A percentile compares a stretch with the other conserved stretches of the same genome.
These are phyloP conservation scores for Aspergillus novofumigatus DNA, from an alignment of 2,329 filamentous ascomycete species.

Conservation along the genomic window DNA sequence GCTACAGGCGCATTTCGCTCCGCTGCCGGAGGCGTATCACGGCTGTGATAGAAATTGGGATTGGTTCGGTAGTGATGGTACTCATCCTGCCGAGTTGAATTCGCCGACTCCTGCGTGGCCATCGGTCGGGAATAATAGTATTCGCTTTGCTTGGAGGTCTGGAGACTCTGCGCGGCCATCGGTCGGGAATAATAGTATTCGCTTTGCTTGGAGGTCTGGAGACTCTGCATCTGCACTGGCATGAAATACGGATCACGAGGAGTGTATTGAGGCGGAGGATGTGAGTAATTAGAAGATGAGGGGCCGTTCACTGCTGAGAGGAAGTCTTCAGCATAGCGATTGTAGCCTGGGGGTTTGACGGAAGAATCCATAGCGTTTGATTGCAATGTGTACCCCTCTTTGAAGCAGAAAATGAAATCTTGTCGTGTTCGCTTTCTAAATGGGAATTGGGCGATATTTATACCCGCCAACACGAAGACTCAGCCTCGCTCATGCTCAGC, in stretches of 20 bases:
- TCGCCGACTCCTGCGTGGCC: neutral
- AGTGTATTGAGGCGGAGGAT: neutral
- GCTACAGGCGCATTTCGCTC: neutral
- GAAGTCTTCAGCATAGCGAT: neutral
- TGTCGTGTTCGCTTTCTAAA: too few species aligned
- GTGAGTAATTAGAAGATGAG: neutral
- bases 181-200: neutral
- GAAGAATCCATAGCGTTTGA: neutral
- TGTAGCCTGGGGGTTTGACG: neutral
- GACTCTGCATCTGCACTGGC: rapidly evolving
- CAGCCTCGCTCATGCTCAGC: neutral
- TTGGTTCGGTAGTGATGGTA: neutral
- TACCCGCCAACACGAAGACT: neutral
- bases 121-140: neutral
- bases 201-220: neutral
- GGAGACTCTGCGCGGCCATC: neutral
- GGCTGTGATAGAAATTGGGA: neutral
- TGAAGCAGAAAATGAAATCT: neutral
- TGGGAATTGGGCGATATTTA: neutral
- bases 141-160: neutral
- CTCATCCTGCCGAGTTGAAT: neutral
- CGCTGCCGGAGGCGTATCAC: neutral
- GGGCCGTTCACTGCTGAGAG: neutral
- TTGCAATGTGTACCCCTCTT: neutral
- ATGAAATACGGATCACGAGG: neutral